Evolutionary conservation across 2,329 filamentous ascomycete genomes (phyloP), one percentile per base, ranked within the genome.

Genomic region (Bipolaris victoriae): DNA sequence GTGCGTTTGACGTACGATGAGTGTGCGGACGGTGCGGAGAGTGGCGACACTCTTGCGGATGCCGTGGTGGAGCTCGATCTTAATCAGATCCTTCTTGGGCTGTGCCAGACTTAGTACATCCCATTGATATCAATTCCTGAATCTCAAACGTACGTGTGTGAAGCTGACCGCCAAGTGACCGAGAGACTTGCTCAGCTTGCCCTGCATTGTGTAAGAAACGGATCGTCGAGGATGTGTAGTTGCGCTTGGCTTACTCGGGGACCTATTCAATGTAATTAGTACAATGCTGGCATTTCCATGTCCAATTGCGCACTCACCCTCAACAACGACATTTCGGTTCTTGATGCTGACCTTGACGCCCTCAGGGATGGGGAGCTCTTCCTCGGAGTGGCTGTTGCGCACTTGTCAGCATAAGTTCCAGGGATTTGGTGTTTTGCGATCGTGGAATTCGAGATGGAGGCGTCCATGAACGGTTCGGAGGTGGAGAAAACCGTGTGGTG

Each of bases 31-130:
- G 77, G 95, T 99, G 77, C 95, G 92, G 82, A 99, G 92, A 73
- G 94, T 91, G 78, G 95, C 95, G 79, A 99, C 90, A 81, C 92
- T 94, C 90, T 99, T 99, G 84, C 95, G 92, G 79, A 86, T 87
- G 80, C 95, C 95, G 84, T 99, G 95, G 90, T 99, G 96, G 79
- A 99, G 90, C 85, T 97, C 92, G 79, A 99, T 97, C 78, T 90
- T 90, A 86, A 99, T 93, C 75, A 90, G 78, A 82, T 90, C 86
- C 85, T 90, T 90, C 85, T 89, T 86, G 77, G 92, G 90, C 71
- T 74, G 60, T 57, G 31, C 51, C 57, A 48, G 36, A 57, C 52
- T 68, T 70, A 70, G 68, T 60, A 24, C 49, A 10, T 37, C 52
- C 46, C 26, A 15, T 44, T 18, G 46, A 46, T 52, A 48, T 44